Evolutionary conservation across 352 stramenopile genomes (phyloP).

Genomic region (Thraustochytrium sp.): DNA sequence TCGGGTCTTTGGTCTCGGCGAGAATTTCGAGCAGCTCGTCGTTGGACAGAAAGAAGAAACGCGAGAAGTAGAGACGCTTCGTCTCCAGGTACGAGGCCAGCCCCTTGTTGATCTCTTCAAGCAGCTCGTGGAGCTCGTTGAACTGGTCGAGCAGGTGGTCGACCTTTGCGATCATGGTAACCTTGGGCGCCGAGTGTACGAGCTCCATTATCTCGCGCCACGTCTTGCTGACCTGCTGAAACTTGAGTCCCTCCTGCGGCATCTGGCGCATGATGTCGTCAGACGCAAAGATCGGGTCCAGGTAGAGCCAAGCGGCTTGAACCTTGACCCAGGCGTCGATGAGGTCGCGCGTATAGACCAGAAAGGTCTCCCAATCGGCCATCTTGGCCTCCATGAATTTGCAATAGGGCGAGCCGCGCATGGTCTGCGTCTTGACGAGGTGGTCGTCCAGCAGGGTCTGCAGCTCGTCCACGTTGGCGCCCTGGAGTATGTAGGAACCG

Average conservation of each 20-base stretch:
- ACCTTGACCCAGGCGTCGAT: slow-evolving; percentile 99
- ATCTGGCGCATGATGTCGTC: slow-evolving; percentile 98
- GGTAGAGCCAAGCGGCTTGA: slow-evolving; percentile 98
- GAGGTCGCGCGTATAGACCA: slow-evolving; percentile 77
- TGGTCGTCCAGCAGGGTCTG: slow-evolving; percentile 65
- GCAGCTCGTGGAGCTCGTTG: slow-evolving; percentile 87
- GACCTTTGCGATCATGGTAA: slow-evolving; percentile 77
- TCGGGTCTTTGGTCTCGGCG: slow-evolving; percentile 90
- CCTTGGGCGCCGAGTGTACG: slow-evolving; percentile 89
- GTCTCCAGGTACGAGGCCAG: slow-evolving; percentile 98
- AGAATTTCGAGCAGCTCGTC: slow-evolving; percentile 99
- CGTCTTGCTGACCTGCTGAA: slow-evolving; percentile 95
- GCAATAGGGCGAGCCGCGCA: slow-evolving; percentile 58
- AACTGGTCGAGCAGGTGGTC: slow-evolving; percentile 66
- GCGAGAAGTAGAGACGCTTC: slow-evolving; percentile 75
- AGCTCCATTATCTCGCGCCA: slow-evolving; percentile 96
- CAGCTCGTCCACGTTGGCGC: slow-evolving; percentile 60
- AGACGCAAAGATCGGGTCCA: slow-evolving; percentile 95
- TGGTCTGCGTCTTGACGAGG: slow-evolving; percentile 64
- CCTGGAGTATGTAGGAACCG: slow-evolving; percentile 56
- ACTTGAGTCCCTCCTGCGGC: slow-evolving; percentile 90
- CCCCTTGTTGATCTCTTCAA: slow-evolving; percentile 96
- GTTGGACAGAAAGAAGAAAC: slow-evolving; percentile 99
- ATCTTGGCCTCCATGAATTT: slow-evolving; percentile 43
- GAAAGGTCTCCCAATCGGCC: slow-evolving; percentile 69